Conservation (phyloP, 495 filamentous ascomycete genomes). For the Ramalina peruviana region DNA sequence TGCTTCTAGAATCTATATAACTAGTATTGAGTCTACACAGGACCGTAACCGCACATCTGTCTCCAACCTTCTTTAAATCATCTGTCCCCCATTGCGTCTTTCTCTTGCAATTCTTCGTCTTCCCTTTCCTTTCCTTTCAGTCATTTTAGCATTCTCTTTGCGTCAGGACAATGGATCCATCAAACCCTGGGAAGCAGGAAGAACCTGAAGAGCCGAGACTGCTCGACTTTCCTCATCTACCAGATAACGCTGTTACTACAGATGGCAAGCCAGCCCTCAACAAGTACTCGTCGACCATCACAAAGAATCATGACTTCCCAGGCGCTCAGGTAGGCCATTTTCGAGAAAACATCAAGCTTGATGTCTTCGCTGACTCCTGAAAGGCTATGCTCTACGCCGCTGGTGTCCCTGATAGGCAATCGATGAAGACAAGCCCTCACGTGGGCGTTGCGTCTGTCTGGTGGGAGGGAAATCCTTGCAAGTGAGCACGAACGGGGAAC, state of each 20-base stretch:
- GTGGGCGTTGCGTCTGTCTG: conserved; percentile 84
- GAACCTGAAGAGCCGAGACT: conserved; percentile 41
- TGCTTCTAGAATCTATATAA: too few species aligned
- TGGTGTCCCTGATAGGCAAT: conserved; percentile 66
- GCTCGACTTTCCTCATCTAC: conserved; percentile 46
- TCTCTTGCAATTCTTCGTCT: not conserved
- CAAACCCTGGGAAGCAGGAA: conserved; percentile 25
- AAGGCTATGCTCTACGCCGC: conserved; percentile 95
- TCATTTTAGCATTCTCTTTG: not conserved
- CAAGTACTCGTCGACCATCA: conserved; percentile 56
- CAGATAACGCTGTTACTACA: conserved; percentile 34
- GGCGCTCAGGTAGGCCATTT: conserved; percentile 59
- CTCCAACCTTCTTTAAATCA: not conserved
- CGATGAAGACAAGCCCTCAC: conserved; percentile 84
- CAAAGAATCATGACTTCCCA: conserved; percentile 79
- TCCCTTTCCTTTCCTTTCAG: not conserved
- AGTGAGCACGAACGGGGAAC: conserved; percentile 24
- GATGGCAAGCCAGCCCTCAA: conserved; percentile 56
- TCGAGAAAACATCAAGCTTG: conserved; percentile 1
- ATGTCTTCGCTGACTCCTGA: not conserved
- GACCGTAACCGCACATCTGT: not conserved
- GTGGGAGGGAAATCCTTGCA: conserved; percentile 97
- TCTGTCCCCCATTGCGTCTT: not conserved
- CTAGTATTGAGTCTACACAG: not conserved
- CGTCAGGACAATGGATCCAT: conserved; percentile 28